A percentile compares a stretch with the other conserved stretches of the same genome.
Evolutionary conservation across 257 asterid species (phyloP).

Genomic region (Paulownia fortunei): DNA sequence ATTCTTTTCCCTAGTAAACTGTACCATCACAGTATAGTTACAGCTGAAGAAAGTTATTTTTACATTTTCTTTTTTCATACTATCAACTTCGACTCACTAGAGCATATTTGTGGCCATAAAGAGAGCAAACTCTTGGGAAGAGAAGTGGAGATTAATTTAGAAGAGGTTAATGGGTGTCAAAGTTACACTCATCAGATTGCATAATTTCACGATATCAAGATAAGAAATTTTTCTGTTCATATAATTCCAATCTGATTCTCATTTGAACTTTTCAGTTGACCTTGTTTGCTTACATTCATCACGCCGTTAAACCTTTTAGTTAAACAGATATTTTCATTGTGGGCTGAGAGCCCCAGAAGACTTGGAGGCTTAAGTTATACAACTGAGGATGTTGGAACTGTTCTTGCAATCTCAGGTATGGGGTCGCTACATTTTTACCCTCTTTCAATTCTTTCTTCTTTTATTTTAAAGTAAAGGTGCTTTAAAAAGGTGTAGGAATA

Average conservation of each 20-base stretch:
- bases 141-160: neutral
- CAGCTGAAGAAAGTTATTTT: neutral
- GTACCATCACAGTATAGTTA: neutral
- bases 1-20: neutral
- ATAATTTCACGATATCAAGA: no score
- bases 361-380: constrained; percentile 81
- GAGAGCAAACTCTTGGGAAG: neutral
- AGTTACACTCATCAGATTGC: no score
- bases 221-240: no score
- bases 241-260: neutral
- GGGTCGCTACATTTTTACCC: neutral
- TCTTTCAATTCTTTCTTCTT: neutral
- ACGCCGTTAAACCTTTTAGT: neutral
- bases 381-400: constrained; percentile 74
- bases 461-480: no score
- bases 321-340: constrained; percentile 75
- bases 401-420: constrained; percentile 80
- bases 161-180: neutral
- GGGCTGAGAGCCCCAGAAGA: constrained; percentile 89
- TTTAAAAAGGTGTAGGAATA: neutral
- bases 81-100: neutral
- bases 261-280: neutral
- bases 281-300: neutral
- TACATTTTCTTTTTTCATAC: neutral
- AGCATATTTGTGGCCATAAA: neutral